Conservation (phyloP, 805 yeast species). For the Groenewaldozyma tartarivorans region DNA sequence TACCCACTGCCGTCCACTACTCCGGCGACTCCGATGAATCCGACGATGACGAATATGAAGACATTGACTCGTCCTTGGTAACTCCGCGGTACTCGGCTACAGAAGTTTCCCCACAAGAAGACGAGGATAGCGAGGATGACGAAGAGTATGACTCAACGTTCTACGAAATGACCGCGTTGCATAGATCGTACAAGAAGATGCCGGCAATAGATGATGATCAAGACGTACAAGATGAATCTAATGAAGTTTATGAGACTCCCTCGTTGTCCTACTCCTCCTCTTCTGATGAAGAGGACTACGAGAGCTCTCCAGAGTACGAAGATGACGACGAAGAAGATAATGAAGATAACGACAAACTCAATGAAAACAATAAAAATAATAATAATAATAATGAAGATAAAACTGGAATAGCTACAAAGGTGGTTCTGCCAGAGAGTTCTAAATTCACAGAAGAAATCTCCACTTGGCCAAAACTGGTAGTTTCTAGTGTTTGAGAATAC, state of each 20-base stretch:
- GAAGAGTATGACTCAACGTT: slow-evolving; percentile 3
- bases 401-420: background rate
- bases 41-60: slow-evolving; percentile 22
- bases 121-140: slow-evolving; percentile 7
- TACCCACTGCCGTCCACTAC: no score
- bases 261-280: slow-evolving; percentile 15
- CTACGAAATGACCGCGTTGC: slow-evolving; percentile 5
- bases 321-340: slow-evolving; percentile 18
- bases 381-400: background rate
- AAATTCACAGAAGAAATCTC: no score
- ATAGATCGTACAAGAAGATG: background rate
- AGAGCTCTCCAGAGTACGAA: background rate
- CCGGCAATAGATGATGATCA: background rate
- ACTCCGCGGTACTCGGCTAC: slow-evolving; percentile 4
- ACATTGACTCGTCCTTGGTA: no score
- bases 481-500: no score
- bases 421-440: no score
- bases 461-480: no score
- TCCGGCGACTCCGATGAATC: no score
- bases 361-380: background rate
- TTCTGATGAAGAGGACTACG: slow-evolving; percentile 3
- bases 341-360: background rate
- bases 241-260: slow-evolving; percentile 15
- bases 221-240: slow-evolving; percentile 1
- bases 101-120: slow-evolving; percentile 5